Base-by-base conservation (phyloP, 192 early-diverging fungal genomes). In the Coemansia javaensis region DNA sequence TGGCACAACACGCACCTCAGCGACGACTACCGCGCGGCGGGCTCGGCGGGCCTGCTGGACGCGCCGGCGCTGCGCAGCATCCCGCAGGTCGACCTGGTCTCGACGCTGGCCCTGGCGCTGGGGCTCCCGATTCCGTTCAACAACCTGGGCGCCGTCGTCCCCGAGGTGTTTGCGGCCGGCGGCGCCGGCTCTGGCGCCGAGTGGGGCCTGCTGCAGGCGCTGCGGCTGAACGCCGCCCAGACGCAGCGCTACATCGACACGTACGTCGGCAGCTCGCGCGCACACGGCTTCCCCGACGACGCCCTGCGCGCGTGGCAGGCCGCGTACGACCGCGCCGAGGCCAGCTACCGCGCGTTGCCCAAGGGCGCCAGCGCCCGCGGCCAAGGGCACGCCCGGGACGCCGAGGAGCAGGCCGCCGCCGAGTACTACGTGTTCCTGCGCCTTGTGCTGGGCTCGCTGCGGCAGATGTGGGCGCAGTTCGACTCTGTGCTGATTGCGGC, bases 381-480 rank as follows among this genome's bases (percentile, higher is more conserved):
- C 36, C 40, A 50, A 34, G 15, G 33, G 20, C 31, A 42, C 4
- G 34, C 55, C 12, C 50, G 39, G 15, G 45, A 21, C 32, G 32
- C 47, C 15, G 71, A 74, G n/a, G 71, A 66, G 39, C 24, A 15
- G 7, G 74, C 60, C 15, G 62, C 67, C 0, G 53, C 59, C 3
- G 51, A 56, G 42, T 77, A 77, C 53, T 44, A 54, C 12, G 63
- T 41, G 11, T 89, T 87, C 45, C 65, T 86, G 33, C 62, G 84
- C 1, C 56, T 58, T 5, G 78, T 87, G 0, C 74, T 98, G 12
- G 77, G 77, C 12, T 79, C 82, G 14, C 81, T 88, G 46, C 83
- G 90, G n/a, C 66, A 79, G 24, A 81, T 90, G 31, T 98, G 95
- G 95, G 90, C 93, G 13, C 88, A 90, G 23, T 98, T 98, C 56